phyloP scores from a whole-genome alignment of 805 yeast genomes.

The Sugiyamaella boreocaroliniensis region DNA sequence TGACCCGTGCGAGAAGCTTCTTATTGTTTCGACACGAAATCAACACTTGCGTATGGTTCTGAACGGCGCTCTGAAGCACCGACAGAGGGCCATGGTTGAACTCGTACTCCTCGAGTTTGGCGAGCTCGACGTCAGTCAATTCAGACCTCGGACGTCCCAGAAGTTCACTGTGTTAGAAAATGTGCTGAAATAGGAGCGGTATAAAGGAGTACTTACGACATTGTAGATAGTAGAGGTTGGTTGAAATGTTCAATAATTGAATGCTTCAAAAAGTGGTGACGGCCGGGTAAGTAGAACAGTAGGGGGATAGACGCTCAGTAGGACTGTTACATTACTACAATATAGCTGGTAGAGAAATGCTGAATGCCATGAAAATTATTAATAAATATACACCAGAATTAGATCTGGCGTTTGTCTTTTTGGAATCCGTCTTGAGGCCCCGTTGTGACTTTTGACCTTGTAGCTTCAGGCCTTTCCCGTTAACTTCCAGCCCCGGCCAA shows the following conservation, averaged over 20 bases:
- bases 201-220: not conserved
- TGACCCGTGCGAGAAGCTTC: conserved; percentile 80
- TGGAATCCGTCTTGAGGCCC: too few species aligned
- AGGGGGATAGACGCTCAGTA: too few species aligned
- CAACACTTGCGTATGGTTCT: conserved; percentile 66
- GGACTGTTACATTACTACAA: too few species aligned
- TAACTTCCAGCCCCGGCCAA: conserved; percentile 54
- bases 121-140: conserved; percentile 70
- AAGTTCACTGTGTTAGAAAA: conserved; percentile 12
- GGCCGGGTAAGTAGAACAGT: not conserved
- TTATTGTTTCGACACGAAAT: conserved; percentile 91
- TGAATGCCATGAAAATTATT: too few species aligned
- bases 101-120: conserved; percentile 81
- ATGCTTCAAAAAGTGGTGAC: not conserved
- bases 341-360: too few species aligned
- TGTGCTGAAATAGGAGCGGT: not conserved
- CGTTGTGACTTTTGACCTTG: too few species aligned
- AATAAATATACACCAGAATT: too few species aligned
- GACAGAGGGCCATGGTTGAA: conserved; percentile 87
- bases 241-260: not conserved
- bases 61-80: conserved; percentile 75
- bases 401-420: too few species aligned
- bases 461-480: conserved; percentile 38
- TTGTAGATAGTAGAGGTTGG: not conserved
- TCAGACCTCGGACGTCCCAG: conserved; percentile 41